phyloP scores from a whole-genome alignment of 768 basidiomycete species.

The Phallus indusiatus region DNA sequence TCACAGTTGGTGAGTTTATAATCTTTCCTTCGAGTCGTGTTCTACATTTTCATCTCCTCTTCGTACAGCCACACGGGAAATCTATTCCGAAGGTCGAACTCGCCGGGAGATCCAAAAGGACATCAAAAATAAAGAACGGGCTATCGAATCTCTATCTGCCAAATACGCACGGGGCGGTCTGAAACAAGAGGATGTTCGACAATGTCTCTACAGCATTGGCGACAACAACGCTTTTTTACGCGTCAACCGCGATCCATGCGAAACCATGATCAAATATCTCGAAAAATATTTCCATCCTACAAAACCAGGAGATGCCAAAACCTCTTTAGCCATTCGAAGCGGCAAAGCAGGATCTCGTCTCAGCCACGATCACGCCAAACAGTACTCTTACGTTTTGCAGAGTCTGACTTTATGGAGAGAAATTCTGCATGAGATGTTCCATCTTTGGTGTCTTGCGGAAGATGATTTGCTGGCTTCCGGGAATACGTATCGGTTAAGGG shows the following conservation, averaged over 20 bases:
- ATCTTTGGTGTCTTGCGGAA: conserved; percentile 73
- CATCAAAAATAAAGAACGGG: conserved; percentile 76
- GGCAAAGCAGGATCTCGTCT: conserved; percentile 73
- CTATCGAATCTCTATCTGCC: conserved; percentile 63
- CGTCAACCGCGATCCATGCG: conserved; percentile 81
- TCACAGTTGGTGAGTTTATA: conserved; percentile 30
- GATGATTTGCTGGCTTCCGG: conserved; percentile 73
- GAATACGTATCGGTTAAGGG: conserved; percentile 68
- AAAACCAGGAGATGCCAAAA: conserved; percentile 51
- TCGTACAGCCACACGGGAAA: conserved; percentile 74
- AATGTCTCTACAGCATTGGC: conserved; percentile 81
- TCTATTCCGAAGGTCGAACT: conserved; percentile 58
- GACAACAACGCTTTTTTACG: conserved; percentile 87
- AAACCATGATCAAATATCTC: conserved; percentile 69
- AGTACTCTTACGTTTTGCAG: conserved; percentile 79
- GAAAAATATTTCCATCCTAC: conserved; percentile 73
- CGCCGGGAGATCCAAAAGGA: conserved; percentile 77
- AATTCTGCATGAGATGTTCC: conserved; percentile 86
- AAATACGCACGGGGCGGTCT: conserved; percentile 49
- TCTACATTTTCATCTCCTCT: not conserved
- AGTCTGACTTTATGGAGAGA: conserved; percentile 83
- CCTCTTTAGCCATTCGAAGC: conserved; percentile 69
- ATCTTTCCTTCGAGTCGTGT: no score
- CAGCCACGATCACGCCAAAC: conserved; percentile 76
- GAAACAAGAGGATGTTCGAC: conserved; percentile 56